Percentiles rank a stretch among this genome's conserved stretches.
Conservation (phyloP, 306 rosid species). For the Ochetophila trinervis region DNA sequence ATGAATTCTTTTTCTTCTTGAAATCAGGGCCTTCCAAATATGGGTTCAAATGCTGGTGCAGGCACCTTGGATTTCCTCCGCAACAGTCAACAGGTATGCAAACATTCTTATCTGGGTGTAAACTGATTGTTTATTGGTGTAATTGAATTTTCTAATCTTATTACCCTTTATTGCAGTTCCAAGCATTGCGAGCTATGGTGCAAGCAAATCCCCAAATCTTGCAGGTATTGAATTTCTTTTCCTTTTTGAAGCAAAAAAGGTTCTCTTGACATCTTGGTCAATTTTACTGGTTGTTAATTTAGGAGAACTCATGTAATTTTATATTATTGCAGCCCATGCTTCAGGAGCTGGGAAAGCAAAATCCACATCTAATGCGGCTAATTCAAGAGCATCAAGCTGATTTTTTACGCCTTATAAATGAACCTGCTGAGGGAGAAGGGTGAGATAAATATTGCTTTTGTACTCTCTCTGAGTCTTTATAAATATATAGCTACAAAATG, state of each 20-base stretch:
- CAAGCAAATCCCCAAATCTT: slow-evolving; percentile 45
- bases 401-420: slow-evolving; percentile 43
- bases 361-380: slow-evolving; percentile 40
- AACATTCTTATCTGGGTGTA: neutral
- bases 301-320: neutral
- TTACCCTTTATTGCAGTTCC: slow-evolving; percentile 26
- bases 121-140: neutral
- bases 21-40: slow-evolving; percentile 40
- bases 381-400: slow-evolving; percentile 47
- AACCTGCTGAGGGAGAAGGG: slow-evolving; percentile 45
- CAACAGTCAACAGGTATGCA: slow-evolving; percentile 38
- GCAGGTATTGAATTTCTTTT: slow-evolving; percentile 26
- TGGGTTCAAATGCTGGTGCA: slow-evolving; percentile 36
- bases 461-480: neutral
- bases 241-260: neutral
- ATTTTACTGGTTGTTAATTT: neutral
- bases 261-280: neutral
- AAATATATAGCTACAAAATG: neutral
- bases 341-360: slow-evolving; percentile 44
- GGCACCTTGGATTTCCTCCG: slow-evolving; percentile 44
- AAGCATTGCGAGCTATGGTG: slow-evolving; percentile 46
- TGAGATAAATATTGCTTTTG: slow-evolving; percentile 11
- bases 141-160: neutral
- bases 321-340: slow-evolving; percentile 41
- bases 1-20: slow-evolving; percentile 17